Percentiles rank a stretch among this genome's conserved stretches.
These are phyloP conservation scores for Phytophthora podocarpi DNA, from an alignment of 352 stramenopile species.

Conservation along the genomic window DNA sequence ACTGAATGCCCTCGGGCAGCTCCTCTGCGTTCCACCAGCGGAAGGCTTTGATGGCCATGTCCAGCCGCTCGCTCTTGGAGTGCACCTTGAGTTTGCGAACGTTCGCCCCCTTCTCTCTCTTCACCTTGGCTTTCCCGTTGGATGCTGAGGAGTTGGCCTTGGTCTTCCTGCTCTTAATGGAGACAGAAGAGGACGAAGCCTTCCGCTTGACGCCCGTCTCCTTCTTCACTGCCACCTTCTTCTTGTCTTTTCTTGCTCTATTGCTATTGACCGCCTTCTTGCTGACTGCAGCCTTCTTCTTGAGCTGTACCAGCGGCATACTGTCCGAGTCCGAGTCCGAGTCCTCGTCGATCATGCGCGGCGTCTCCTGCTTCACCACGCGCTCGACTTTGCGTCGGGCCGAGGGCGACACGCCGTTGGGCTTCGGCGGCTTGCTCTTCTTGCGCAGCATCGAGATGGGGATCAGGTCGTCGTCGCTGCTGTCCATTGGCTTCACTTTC, in stretches of 20 bases:
- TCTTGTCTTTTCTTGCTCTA: constrained; percentile 23
- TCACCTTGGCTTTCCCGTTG: constrained; percentile 49
- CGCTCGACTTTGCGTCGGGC: constrained; percentile 4
- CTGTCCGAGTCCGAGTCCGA: constrained; percentile 86
- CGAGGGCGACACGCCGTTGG: constrained; percentile 18
- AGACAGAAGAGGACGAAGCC: constrained; percentile 27
- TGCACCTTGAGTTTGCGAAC: constrained; percentile 93
- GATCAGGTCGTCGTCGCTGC: constrained; percentile 80
- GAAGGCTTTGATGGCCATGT: constrained; percentile 98
- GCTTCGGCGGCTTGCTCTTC: constrained; percentile 40
- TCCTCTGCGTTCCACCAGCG: constrained; percentile 99
- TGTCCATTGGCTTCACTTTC: constrained; percentile 45
- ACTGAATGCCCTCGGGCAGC: constrained; percentile 95
- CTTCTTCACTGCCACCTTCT: constrained; percentile 51
- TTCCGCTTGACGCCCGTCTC: constrained; percentile 68
- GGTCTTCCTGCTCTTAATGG: constrained; percentile 55
- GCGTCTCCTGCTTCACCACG: constrained; percentile 38
- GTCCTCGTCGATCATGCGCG: constrained; percentile 50
- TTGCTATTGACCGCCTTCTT: constrained; percentile 40
- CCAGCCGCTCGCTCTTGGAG: constrained; percentile 93
- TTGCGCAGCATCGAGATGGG: constrained; percentile 75
- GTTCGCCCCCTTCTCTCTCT: constrained; percentile 50
- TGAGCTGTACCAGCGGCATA: constrained; percentile 81
- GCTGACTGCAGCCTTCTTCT: constrained; percentile 68
- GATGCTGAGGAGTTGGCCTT: constrained; percentile 24